Evolutionary conservation across 2,329 filamentous ascomycete species (phyloP).

Genomic region (Fusarium agapanthi): DNA sequence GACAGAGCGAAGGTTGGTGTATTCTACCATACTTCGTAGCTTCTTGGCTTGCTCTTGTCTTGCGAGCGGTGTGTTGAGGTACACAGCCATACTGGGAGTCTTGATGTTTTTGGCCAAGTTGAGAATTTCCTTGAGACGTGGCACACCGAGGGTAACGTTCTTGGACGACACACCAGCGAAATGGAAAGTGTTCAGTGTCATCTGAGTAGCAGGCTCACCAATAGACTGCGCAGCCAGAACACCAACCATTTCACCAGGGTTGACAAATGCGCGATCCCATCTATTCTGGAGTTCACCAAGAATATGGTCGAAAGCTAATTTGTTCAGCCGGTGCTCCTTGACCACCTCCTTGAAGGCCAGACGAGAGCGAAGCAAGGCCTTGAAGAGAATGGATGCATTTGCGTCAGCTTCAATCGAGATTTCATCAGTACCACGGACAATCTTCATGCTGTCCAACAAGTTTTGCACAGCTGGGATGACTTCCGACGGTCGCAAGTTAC

Average conservation of each 20-base stretch:
- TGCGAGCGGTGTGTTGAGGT: constrained; percentile 71
- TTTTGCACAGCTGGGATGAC: constrained; percentile 82
- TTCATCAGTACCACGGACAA: constrained; percentile 84
- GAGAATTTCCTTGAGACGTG: constrained; percentile 98
- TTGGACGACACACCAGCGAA: constrained; percentile 99
- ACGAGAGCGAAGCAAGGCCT: constrained; percentile 87
- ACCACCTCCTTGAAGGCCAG: constrained; percentile 94
- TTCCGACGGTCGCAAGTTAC: constrained; percentile 87
- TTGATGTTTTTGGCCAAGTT: constrained; percentile 99
- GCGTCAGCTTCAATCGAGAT: constrained; percentile 87
- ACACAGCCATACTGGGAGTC: constrained; percentile 96
- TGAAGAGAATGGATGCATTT: constrained; percentile 91
- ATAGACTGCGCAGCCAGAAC: constrained; percentile 98
- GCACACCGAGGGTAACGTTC: constrained; percentile 99
- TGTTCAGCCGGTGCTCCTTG: constrained; percentile 84
- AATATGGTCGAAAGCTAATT: constrained; percentile 90
- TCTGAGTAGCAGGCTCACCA: constrained; percentile 97
- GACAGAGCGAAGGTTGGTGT: constrained; percentile 91
- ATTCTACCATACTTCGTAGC: constrained; percentile 89
- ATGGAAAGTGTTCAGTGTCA: constrained; percentile 99
- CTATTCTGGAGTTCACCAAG: constrained; percentile 89
- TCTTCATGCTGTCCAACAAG: constrained; percentile 78
- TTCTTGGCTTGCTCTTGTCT: constrained; percentile 84
- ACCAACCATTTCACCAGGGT: constrained; percentile 98
- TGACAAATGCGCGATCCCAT: constrained; percentile 86